phyloP scores from a whole-genome alignment of 192 early-diverging fungal species.

The Backusella liffmaniae region DNA sequence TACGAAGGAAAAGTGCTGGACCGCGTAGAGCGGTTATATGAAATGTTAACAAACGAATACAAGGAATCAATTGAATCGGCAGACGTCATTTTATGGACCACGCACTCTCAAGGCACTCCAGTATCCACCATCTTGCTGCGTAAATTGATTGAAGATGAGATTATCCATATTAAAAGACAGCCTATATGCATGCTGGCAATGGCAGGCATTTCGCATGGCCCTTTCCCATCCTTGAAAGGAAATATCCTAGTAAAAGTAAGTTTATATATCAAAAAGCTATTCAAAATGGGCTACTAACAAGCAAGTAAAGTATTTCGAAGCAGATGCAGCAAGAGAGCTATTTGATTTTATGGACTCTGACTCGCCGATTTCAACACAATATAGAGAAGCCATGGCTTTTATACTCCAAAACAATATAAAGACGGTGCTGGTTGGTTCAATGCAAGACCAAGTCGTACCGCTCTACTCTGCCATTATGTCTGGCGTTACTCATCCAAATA shows the following conservation, averaged over 20 bases:
- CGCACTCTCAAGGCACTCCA: slow-evolving; percentile 93
- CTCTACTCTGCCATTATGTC: slow-evolving; percentile 76
- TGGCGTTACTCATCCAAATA: slow-evolving; percentile 69
- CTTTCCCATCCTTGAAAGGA: slow-evolving; percentile 80
- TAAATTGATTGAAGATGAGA: slow-evolving; percentile 64
- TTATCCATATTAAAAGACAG: slow-evolving; percentile 68
- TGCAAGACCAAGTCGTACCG: slow-evolving; percentile 98
- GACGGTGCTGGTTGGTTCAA: slow-evolving; percentile 76
- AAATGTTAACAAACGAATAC: slow-evolving; percentile 62
- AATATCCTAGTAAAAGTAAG: slow-evolving; percentile 71
- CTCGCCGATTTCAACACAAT: slow-evolving; percentile 65
- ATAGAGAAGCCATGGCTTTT: slow-evolving; percentile 64
- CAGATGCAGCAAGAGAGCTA: slow-evolving; percentile 86
- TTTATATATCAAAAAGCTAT: background rate
- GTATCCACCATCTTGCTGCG: slow-evolving; percentile 80
- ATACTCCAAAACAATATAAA: slow-evolving; percentile 70
- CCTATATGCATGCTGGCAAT: slow-evolving; percentile 80
- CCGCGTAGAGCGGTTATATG: slow-evolving; percentile 79
- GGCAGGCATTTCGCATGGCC: slow-evolving; percentile 93
- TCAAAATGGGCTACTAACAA: background rate
- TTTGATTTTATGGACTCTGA: slow-evolving; percentile 92
- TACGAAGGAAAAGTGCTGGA: slow-evolving; percentile 91
- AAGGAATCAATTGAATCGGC: slow-evolving; percentile 46
- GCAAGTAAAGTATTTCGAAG: slow-evolving; percentile 68
- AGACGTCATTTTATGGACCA: slow-evolving; percentile 84